phyloP scores from a whole-genome alignment of 2,329 filamentous ascomycete genomes.

The Sporothrix euskadiensis region DNA sequence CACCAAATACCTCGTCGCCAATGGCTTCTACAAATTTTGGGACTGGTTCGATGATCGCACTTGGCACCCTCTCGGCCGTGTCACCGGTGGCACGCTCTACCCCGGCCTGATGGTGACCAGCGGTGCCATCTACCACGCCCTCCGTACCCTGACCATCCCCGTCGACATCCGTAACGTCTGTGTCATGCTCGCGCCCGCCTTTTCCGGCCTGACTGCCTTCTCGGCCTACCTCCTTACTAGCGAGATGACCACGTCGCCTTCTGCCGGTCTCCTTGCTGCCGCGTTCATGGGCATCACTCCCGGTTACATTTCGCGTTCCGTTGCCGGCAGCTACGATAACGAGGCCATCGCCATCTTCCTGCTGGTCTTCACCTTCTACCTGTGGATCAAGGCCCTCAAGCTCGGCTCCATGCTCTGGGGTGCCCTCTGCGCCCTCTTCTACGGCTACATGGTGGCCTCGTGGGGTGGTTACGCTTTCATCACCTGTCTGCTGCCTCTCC shows the following conservation, averaged over 20 bases:
- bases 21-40: slow-evolving; percentile 99
- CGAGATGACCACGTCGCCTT: slow-evolving; percentile 94
- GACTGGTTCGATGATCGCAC: slow-evolving; percentile 99
- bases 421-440: slow-evolving; percentile 89
- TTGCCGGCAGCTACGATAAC: slow-evolving; percentile 96
- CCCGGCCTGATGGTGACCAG: slow-evolving; percentile 99
- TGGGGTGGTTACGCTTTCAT: slow-evolving; percentile 99
- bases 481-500: slow-evolving; percentile 91
- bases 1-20: slow-evolving; percentile 92
- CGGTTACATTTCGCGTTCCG: slow-evolving; percentile 96
- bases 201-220: slow-evolving; percentile 89
- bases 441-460: slow-evolving; percentile 99
- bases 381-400: slow-evolving; percentile 99
- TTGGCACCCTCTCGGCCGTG: slow-evolving; percentile 97
- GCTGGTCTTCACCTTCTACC: slow-evolving; percentile 95
- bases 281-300: slow-evolving; percentile 97
- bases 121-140: slow-evolving; percentile 91
- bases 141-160: slow-evolving; percentile 83
- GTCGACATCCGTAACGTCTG: slow-evolving; percentile 99
- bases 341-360: slow-evolving; percentile 99
- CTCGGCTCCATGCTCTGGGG: slow-evolving; percentile 96
- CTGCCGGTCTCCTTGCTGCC: slow-evolving; percentile 90
- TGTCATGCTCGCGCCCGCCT: slow-evolving; percentile 90
- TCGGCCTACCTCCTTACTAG: slow-evolving; percentile 93
- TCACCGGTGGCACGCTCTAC: slow-evolving; percentile 98